Evolutionary conservation across 177 flowering plant genomes (phyloP), one percentile per base, ranked within the genome.

Genomic region (Tripterygium wilfordii): DNA sequence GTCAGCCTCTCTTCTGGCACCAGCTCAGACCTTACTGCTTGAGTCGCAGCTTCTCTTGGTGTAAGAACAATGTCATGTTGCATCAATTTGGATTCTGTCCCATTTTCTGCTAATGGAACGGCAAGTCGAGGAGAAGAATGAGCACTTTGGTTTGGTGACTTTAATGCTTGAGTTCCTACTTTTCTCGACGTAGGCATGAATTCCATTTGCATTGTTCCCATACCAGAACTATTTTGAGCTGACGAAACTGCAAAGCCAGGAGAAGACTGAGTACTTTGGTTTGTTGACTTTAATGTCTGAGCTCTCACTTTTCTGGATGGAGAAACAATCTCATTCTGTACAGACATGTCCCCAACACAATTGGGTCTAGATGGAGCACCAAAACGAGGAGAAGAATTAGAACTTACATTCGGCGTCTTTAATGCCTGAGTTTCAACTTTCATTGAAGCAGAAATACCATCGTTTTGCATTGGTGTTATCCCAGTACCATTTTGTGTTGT

Each of bases 1-100:
- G 20, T 13, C 36, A 15, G 33, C 48, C 56, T 39, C 43, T 72
- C 67, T 47, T 56, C 45, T 48, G 39, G 43, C 1, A n/a, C n/a
- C n/a, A 38, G 23, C 28, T 29, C 71, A 5, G 28, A 27, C 47
- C 53, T 64, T 36, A 42, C 13, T 16, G 55, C 36, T 40, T 65
- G 64, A n/a, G n/a, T n/a, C n/a, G n/a, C n/a, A n/a, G n/a, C n/a
- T n/a, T n/a, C n/a, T n/a, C n/a, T n/a, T 38, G 22, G 13, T 18
- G 50, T 10, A 42, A 23, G 18, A 21, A 24, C 35, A 23, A 29
- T 42, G 8, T 33, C 57, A 7, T 33, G 4, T 25, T n/a, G 49
- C 24, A 17, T 17, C 13, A 5, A 8, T 19, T 23, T 19, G 13
- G 42, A 13, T 15, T 10, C 12, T 2, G 14, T 10, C 12, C 30